Evolutionary conservation across 2,329 filamentous ascomycete species (phyloP).

Genomic region (Lecanicillium sp.): DNA sequence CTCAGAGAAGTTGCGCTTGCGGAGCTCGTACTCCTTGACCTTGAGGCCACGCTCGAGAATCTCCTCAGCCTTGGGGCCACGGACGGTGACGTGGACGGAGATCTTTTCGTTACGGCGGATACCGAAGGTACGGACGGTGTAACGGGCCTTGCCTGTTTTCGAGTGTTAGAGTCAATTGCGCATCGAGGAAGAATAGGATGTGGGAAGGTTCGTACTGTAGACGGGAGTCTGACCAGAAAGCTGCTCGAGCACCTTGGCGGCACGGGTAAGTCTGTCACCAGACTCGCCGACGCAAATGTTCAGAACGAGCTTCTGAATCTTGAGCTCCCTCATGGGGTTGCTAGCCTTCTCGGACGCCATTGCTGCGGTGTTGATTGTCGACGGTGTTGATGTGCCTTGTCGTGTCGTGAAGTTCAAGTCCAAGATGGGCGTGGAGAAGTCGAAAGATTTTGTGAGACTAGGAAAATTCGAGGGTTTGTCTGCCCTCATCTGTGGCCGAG

Average conservation of each 20-base stretch:
- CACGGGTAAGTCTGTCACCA: slow-evolving; percentile 99
- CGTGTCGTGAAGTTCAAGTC: no score
- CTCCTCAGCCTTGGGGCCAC: slow-evolving; percentile 96
- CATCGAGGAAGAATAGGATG: slow-evolving; percentile 20
- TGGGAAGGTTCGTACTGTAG: slow-evolving; percentile 65
- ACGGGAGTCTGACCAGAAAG: slow-evolving; percentile 98
- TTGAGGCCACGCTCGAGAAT: slow-evolving; percentile 99
- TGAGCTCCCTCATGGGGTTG: slow-evolving; percentile 99
- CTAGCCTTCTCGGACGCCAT: slow-evolving; percentile 71
- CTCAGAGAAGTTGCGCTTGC: slow-evolving; percentile 99
- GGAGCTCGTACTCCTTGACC: slow-evolving; percentile 99
- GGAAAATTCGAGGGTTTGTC: slow-evolving; percentile 36
- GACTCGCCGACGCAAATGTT: slow-evolving; percentile 99
- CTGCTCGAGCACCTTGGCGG: slow-evolving; percentile 99
- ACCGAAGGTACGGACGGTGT: slow-evolving; percentile 99
- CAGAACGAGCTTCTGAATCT: slow-evolving; percentile 98
- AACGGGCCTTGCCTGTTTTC: slow-evolving; percentile 86
- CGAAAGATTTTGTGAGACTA: slow-evolving; percentile 30
- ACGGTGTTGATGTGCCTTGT: slow-evolving; percentile 29
- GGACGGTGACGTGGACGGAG: slow-evolving; percentile 97
- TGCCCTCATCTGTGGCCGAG: slow-evolving; percentile 31
- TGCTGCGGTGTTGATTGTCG: slow-evolving; percentile 31
- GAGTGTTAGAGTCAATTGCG: slow-evolving; percentile 15
- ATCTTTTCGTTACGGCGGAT: slow-evolving; percentile 99
- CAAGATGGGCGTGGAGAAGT: slow-evolving; percentile 21